Conservation (phyloP, 2,329 filamentous ascomycete species). For the Venturia nashicola region DNA sequence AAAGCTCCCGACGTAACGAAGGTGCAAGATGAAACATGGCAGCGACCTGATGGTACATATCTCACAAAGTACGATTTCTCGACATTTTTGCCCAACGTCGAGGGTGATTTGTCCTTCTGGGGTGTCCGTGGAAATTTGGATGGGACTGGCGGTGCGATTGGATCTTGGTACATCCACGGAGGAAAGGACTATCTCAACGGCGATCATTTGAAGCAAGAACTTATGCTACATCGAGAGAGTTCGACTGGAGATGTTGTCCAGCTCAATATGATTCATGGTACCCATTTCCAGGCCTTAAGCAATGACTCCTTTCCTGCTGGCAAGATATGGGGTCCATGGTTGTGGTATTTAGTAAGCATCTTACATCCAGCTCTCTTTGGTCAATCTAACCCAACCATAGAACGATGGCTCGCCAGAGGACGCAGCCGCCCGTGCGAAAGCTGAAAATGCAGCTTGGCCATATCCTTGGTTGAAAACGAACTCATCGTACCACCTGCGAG, state of each 20-base stretch:
- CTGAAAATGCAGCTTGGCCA: slow-evolving; percentile 34
- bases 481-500: slow-evolving; percentile 34
- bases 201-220: slow-evolving; percentile 40
- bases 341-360: slow-evolving; percentile 12
- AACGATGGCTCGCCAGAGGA: slow-evolving; percentile 37
- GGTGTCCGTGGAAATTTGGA: slow-evolving; percentile 29
- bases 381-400: slow-evolving; percentile 11
- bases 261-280: slow-evolving; percentile 43
- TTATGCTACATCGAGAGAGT: slow-evolving; percentile 40
- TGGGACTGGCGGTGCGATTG: slow-evolving; percentile 28
- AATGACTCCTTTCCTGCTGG: slow-evolving; percentile 23
- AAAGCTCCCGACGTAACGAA: slow-evolving; percentile 20
- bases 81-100: slow-evolving; percentile 5
- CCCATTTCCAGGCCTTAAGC: slow-evolving; percentile 30
- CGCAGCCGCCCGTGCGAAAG: slow-evolving; percentile 25
- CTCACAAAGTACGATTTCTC: slow-evolving; percentile 36
- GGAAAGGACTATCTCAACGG: slow-evolving; percentile 38
- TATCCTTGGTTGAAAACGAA: slow-evolving; percentile 37
- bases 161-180: slow-evolving; percentile 38
- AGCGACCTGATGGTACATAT: slow-evolving; percentile 33
- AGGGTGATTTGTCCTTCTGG: slow-evolving; percentile 21
- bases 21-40: slow-evolving; percentile 43
- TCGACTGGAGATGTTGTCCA: slow-evolving; percentile 39
- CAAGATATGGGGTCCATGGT: slow-evolving; percentile 13
- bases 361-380: not conserved